Evolutionary conservation across 176 grass and related monocot species (phyloP), one percentile per base, ranked within the genome.

Genomic region (Chrysopogon serrulatus): DNA sequence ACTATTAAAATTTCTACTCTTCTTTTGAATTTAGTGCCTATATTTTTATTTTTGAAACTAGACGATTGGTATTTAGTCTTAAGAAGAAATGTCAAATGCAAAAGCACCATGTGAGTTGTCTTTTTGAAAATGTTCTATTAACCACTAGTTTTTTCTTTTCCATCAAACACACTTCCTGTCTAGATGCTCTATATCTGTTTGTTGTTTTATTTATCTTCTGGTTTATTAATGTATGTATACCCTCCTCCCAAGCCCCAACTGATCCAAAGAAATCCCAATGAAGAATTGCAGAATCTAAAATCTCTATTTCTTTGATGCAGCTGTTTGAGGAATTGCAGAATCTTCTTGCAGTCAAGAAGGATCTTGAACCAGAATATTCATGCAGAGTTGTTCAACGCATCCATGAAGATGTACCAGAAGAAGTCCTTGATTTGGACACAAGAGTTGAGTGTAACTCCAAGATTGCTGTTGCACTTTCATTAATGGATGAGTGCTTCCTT

Each of bases 401-500:
- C 68, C 64, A 88, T 82, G 93, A 94, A 60, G 81, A 96, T 79
- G 77, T 82, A 67, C 84, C 77, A 60, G 87, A 92, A 73, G 71
- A 83, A 76, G 49, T 80, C 32, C 18, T 82, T 82, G 59, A 42
- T 53, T 83, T 86, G 67, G 82, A 86, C 66, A 80, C 71, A 45
- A 86, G 81, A 79, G 90, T 78, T 48, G 91, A 96, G 54, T 96
- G 93, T 85, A 99, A 99, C 60, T 90, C 97, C 41, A 96, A 87
- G 90, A 89, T 92, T 91, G 93, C 88, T 59, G 86, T 99, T 86
- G 91, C 97, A 34, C 83, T 99, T 79, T 88, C 90, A 24, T 85
- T 99, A 83, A 92, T 96, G 91, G 90, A 99, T 43, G 97, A 99
- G 81, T 99, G 97, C 73, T 99, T 99, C 89, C 74, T 87, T 83